Conservation (phyloP, 495 filamentous ascomycete species). For the Cenococcum geophilum region DNA sequence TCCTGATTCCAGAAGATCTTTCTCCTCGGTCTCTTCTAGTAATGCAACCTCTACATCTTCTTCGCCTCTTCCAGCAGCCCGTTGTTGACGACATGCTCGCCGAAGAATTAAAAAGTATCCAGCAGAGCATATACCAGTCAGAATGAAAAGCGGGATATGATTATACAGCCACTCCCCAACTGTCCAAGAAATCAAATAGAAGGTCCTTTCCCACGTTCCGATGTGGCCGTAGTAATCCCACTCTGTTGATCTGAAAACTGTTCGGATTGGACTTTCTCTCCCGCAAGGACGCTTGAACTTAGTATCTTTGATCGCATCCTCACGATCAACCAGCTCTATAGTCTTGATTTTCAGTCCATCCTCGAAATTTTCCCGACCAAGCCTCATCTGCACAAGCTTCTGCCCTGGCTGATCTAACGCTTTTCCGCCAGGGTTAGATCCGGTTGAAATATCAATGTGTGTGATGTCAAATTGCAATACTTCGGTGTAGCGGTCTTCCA, state of each 20-base stretch:
- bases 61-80: not conserved
- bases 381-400: conserved; percentile 20
- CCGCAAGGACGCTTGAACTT: conserved; percentile 19
- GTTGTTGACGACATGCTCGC: not conserved
- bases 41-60: conserved; percentile 21
- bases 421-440: conserved; percentile 7
- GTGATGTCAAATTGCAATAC: conserved; percentile 21
- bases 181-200: conserved; percentile 2
- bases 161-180: conserved; percentile 4
- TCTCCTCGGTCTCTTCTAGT: conserved; percentile 4
- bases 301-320: conserved; percentile 10
- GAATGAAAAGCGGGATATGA: not conserved
- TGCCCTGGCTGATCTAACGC: conserved; percentile 19
- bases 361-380: not conserved
- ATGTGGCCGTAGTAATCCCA: conserved; percentile 25
- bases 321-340: conserved; percentile 17
- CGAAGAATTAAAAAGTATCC: conserved; percentile 3
- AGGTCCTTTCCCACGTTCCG: conserved; percentile 10
- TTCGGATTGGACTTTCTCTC: conserved; percentile 8
- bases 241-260: conserved; percentile 16
- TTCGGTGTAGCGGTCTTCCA: not conserved
- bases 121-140: conserved; percentile 3
- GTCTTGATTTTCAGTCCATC: conserved; percentile 17
- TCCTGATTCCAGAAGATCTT: not conserved
- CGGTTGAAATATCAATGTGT: conserved; percentile 8